Evolutionary conservation across 345 rosid genomes (phyloP), one percentile per base, ranked within the genome.

Genomic region (Pistacia atlantica): DNA sequence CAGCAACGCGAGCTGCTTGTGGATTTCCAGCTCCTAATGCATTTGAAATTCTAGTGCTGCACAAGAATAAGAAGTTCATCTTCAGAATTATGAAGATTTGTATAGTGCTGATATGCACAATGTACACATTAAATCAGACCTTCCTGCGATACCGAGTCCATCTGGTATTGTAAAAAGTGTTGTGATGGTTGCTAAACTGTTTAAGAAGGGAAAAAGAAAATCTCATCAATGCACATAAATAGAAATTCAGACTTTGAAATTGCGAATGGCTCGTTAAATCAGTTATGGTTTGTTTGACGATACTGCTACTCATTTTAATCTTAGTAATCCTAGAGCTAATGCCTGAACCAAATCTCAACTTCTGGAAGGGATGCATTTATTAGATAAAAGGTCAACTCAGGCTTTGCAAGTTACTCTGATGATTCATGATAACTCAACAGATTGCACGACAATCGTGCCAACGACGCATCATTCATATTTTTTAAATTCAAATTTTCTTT

Each of bases 31-130:
- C 97, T 67, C 99, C 99, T 68, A 93, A 71, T 79, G 89, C 98
- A 79, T 95, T 93, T 63, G 99, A 91, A 66, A 93, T 93, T 78
- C 97, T 87, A 28, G 97, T 92, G 82, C 97, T 93, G 60, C 33
- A 52, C 55, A 10, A 70, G 37, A 55, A 49, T 28, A 31, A n/a
- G 18, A 11, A 46, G 49, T 4, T 33, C 18, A 12, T 54, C 3
- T 62, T 33, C 4, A 49, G 12, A 31, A 48, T 11, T 8, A 18
- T 37, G 51, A 37, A 37, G 51, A n/a, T 5, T n/a, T 38, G 20
- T n/a, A 2, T 35, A 4, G 8, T n/a, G 18, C 6, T 52, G 16
- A 9, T n/a, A 55, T 16, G 57, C 75, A 13, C 35, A 6, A 17
- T 54, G 49, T 54, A 14, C 11, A 17, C 8, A 20, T 52, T 49